Evolutionary conservation across 1,139 yeast genomes (phyloP).

Genomic region (Arxiozyma slooffiae): DNA sequence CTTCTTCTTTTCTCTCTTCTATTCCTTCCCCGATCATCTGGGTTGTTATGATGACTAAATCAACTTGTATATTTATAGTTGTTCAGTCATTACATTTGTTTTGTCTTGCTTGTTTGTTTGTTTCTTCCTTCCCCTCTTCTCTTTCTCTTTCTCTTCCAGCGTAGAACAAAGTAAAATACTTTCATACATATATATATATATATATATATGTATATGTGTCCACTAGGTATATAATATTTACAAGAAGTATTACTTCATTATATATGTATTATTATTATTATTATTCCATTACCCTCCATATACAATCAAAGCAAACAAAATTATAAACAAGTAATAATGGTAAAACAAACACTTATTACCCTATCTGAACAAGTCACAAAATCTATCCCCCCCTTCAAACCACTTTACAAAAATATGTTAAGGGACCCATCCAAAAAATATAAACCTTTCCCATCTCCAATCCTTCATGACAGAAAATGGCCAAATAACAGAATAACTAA

Average conservation of each 20-base stretch:
- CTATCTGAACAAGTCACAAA: constrained; percentile 11
- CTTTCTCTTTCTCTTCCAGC: too few species aligned
- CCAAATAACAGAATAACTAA: constrained; percentile 63
- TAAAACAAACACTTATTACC: not conserved
- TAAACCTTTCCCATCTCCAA: constrained; percentile 54
- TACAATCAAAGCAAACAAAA: not conserved
- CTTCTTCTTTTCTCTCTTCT: too few species aligned
- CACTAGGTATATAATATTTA: too few species aligned
- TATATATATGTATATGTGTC: too few species aligned
- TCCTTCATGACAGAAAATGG: constrained; percentile 77
- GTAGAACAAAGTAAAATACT: too few species aligned
- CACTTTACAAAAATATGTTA: constrained; percentile 41
- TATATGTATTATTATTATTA: not conserved
- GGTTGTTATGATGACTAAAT: too few species aligned
- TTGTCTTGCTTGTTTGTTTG: too few species aligned
- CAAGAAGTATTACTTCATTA: not conserved
- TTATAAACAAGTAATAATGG: not conserved
- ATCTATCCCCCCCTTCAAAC: constrained; percentile 27
- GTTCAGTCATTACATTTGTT: too few species aligned
- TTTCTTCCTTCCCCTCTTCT: too few species aligned
- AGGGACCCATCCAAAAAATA: constrained; percentile 75
- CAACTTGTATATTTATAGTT: too few species aligned
- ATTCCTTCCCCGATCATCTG: not conserved
- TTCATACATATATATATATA: too few species aligned
- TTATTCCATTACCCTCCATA: not conserved